Base-by-base conservation (phyloP, 768 basidiomycete genomes). In the Pisolithus tinctorius region DNA sequence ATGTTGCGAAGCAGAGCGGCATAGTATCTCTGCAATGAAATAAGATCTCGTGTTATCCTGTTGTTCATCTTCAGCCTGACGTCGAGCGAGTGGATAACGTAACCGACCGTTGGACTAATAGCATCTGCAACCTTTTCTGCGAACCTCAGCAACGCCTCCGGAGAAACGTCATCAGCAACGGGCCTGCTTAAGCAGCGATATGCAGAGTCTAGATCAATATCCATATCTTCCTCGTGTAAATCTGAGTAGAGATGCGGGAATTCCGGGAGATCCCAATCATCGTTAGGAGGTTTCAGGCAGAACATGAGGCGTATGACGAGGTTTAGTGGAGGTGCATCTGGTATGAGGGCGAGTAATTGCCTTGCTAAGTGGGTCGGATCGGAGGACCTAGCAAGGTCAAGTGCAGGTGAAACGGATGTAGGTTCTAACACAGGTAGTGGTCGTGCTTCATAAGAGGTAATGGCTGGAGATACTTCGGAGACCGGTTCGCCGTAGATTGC, bases 241-340 rank as follows among this genome's bases (percentile, higher is more conserved):
- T 87, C 79, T 1, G 84, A 75, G 56, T 83, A 80, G 23, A 88
- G 61, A 61, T 83, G 78, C 0, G 88, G 87, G 58, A 89, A 90
- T 10, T 81, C 80, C 1, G 80, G 80, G 26, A 79, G 68, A 52
- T 88, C 86, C 86, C 86, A 90, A 51, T 90, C 87, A n/a, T 88
- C 83, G 54, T 81, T 78, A 10, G 79, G 71, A 0, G 86, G 86
- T 60, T 90, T 90, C 45, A 91, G 70, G 61, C 86, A 88, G 58
- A 89, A 85, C 78, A 89, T 84, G 23, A 90, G 71, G 26, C 84
- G 77, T 37, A 86, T 75, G 45, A 86, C 74, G 13, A 88, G 76
- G 6, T 79, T 70, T 5, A 90, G 74, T 1, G 82, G 73, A 1
- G 86, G 84, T 0, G 83, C 69, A 40, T 81, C 72, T 9, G 83